Conservation (phyloP, 2,329 filamentous ascomycete genomes). For the Hymenoscyphus fructigenus region DNA sequence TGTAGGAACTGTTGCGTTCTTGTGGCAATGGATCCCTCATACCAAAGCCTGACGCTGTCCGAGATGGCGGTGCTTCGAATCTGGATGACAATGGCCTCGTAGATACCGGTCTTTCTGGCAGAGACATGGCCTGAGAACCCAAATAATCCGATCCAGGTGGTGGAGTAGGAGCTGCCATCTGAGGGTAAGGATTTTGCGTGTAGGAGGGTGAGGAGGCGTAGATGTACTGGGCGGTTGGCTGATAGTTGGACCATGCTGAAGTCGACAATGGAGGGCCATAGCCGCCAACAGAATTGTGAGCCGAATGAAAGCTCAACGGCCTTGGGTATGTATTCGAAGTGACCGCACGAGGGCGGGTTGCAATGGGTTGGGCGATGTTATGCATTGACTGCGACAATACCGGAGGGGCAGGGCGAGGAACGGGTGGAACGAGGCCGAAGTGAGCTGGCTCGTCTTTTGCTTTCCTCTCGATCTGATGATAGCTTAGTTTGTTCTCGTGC, state of each 20-base stretch:
- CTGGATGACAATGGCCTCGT: constrained; percentile 26
- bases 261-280: constrained; percentile 29
- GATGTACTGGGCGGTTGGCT: constrained; percentile 12
- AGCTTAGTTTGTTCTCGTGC: constrained; percentile 20
- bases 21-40: constrained; percentile 16
- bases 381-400: constrained; percentile 24
- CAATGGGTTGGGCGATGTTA: constrained; percentile 20
- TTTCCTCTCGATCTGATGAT: background rate
- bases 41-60: constrained; percentile 25
- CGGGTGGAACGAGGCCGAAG: constrained; percentile 24
- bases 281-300: constrained; percentile 15
- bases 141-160: constrained; percentile 15
- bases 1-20: constrained; percentile 15
- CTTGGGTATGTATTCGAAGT: constrained; percentile 27
- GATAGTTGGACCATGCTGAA: constrained; percentile 26
- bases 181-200: constrained; percentile 19
- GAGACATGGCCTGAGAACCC: constrained; percentile 14
- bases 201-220: constrained; percentile 24
- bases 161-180: constrained; percentile 17
- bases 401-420: constrained; percentile 9
- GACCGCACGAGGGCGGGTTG: constrained; percentile 28
- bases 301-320: constrained; percentile 27
- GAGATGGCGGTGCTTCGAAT: constrained; percentile 27
- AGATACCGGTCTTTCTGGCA: constrained; percentile 19
- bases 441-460: constrained; percentile 26